Conservation (phyloP, 495 filamentous ascomycete species). For the Tuber melanosporum region DNA sequence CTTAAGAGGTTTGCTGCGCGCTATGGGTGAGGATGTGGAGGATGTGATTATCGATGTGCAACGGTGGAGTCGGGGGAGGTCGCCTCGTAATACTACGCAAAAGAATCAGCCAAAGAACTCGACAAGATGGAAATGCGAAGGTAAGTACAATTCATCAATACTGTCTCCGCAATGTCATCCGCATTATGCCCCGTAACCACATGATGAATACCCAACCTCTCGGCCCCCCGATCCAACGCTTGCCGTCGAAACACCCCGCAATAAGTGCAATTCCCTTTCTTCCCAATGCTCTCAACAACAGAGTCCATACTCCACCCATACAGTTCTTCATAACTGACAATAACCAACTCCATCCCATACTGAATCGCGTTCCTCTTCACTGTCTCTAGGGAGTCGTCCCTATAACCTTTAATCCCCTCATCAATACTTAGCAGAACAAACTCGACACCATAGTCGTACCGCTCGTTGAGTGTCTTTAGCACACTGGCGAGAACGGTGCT, state of each 20-base stretch:
- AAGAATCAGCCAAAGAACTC: background rate
- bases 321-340: slow-evolving; percentile 86
- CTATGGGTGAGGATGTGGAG: slow-evolving; percentile 65
- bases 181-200: slow-evolving; percentile 98
- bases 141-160: slow-evolving; percentile 75
- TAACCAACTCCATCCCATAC: slow-evolving; percentile 82
- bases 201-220: slow-evolving; percentile 78
- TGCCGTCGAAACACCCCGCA: slow-evolving; percentile 95
- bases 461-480: slow-evolving; percentile 86
- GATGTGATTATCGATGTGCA: slow-evolving; percentile 90
- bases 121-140: background rate
- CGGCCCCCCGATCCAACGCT: slow-evolving; percentile 86
- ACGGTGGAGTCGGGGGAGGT: slow-evolving; percentile 76
- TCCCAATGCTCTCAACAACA: slow-evolving; percentile 88
- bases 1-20: slow-evolving; percentile 91
- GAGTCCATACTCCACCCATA: slow-evolving; percentile 99
- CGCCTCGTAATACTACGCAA: slow-evolving; percentile 64
- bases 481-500: slow-evolving; percentile 93
- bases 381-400: slow-evolving; percentile 90
- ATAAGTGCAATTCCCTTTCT: slow-evolving; percentile 98
- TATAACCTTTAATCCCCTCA: slow-evolving; percentile 93
- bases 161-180: slow-evolving; percentile 96
- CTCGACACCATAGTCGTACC: slow-evolving; percentile 78
- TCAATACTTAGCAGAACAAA: slow-evolving; percentile 86
- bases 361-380: slow-evolving; percentile 89